Base-by-base conservation (phyloP, 108 stramenopile genomes). In the Cyclotella kingstonii region DNA sequence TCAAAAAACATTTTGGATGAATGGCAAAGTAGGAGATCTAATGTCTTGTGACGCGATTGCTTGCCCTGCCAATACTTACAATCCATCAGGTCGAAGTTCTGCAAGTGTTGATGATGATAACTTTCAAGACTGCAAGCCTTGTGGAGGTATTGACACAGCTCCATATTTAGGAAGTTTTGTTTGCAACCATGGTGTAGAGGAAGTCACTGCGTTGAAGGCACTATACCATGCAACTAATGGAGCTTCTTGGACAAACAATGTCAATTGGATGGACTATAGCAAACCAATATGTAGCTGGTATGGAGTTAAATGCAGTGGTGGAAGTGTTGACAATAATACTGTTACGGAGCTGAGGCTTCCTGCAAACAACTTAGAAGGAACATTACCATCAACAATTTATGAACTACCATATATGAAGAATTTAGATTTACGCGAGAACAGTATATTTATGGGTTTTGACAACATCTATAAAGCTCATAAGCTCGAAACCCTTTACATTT, bases 1-100 rank as follows among this genome's bases (percentile, higher is more conserved):
- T 18, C 29, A 40, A 17, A 45, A 77, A 42, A 47, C 71, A 1
- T 3, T 23, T 19, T 77, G 76, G 76, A 77, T 77, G 85, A 59
- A 54, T 40, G 89, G 87, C 14, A 57, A 69, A 26, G 80, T 90
- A 26, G 73, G 64, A 14, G 53, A 63, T 8, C 42, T 83, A 26
- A 60, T 48, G 19, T 68, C 75, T 2, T 92, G 91, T 51, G 54
- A 88, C 51, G 86, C 84, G 8, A 83, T 93, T 34, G 60, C 87
- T 22, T 93, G 91, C 59, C 86, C 84, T 7, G 71, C 71, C 25
- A 80, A 82, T 38, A 84, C 79, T 8, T 76, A 47, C 42, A 76
- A 60, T 25, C 51, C 52, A 22, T 43, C 62, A 19, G 75, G 75
- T 21, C 66, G 60, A 30, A 43, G 49, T 29, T 31, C 45, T 39